phyloP scores from a whole-genome alignment of 1,284 basidiomycete species.

The Entoloma clypeatum region DNA sequence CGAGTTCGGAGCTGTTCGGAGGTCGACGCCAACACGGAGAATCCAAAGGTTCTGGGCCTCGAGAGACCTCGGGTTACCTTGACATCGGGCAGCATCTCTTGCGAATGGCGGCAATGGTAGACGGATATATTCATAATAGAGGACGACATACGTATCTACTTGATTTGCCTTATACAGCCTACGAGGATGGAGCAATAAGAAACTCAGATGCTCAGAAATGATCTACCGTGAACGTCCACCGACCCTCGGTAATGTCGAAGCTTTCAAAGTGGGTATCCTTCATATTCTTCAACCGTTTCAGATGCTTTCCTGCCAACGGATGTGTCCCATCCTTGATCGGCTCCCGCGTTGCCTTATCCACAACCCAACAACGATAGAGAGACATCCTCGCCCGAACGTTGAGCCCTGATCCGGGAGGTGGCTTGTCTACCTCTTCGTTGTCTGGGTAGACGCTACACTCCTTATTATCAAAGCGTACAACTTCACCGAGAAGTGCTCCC shows the following conservation, averaged over 20 bases:
- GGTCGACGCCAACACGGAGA: too few relatives aligned
- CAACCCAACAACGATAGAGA: slow-evolving; percentile 82
- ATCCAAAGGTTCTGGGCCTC: too few relatives aligned
- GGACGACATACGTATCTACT: too few relatives aligned
- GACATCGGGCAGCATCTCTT: too few relatives aligned
- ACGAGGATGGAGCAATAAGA: slow-evolving; percentile 10
- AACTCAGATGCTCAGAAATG: slow-evolving; percentile 71
- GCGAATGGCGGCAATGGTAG: too few relatives aligned
- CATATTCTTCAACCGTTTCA: slow-evolving; percentile 83
- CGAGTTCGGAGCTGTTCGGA: too few relatives aligned
- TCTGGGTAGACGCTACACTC: slow-evolving; percentile 95
- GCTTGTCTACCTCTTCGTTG: slow-evolving; percentile 75
- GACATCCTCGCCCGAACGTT: slow-evolving; percentile 85
- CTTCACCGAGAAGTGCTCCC: slow-evolving; percentile 79
- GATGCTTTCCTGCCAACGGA: slow-evolving; percentile 70
- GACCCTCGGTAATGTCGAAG: slow-evolving; percentile 79
- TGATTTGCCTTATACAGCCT: slow-evolving; percentile 6
- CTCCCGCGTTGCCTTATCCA: slow-evolving; percentile 89
- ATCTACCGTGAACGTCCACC: slow-evolving; percentile 93
- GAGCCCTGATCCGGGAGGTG: slow-evolving; percentile 78
- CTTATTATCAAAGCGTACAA: slow-evolving; percentile 88
- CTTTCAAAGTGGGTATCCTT: slow-evolving; percentile 82
- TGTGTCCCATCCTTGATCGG: slow-evolving; percentile 84
- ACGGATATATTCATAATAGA: too few relatives aligned
- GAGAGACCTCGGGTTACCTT: too few relatives aligned